Base-by-base conservation (phyloP, 2,329 filamentous ascomycete species). In the Ceratocystis cacaofunesta region DNA sequence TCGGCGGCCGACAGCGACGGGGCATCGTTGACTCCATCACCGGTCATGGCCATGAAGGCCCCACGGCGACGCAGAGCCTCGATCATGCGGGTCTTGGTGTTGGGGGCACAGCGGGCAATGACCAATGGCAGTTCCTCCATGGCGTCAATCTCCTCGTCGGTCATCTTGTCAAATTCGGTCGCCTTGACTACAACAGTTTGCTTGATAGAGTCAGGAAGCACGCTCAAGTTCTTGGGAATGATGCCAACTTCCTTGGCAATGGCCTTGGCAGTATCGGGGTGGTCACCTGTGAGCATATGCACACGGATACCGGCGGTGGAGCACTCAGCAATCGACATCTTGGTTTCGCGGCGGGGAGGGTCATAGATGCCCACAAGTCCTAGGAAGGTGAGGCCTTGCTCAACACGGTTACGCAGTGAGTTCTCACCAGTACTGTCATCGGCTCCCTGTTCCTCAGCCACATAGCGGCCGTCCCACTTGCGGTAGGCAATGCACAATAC, bases 41-140 rank as follows among this genome's bases (percentile, higher is more conserved):
- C 90, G 19, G 89, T 94, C 89, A 95, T 94, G 67, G 89, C 89
- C 74, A 87, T 89, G 74, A 88, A 92, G 22, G 82, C 82, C 25
- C 82, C 80, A 50, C 90, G 86, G 17, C 90, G 84, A 69, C 92
- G 88, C 17, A 95, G 82, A 5, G 90, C 90, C 70, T 92, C 89
- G 63, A 95, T 92, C 90, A 95, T 95, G 67, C 89, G 85, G 3
- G 90, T 90, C 76, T 95, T 95, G 48, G 90, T 95, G 67, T 88
- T 84, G 0, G 91, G 90, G 0, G 89, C 88, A 72, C 90, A 95
- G 46, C 90, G 86, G 46, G 90, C 90, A 68, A 95, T 86, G 7
- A 95, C 90, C 0, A 92, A 78, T 1, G 90, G 90, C 1, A 95
- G 77, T 50, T 90, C 84, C 3, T 87, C 85, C 17, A 95, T 77